These are phyloP conservation scores for Hypomontagnella submonticulosa DNA, from an alignment of 495 filamentous ascomycete genomes.

Conservation along the genomic window DNA sequence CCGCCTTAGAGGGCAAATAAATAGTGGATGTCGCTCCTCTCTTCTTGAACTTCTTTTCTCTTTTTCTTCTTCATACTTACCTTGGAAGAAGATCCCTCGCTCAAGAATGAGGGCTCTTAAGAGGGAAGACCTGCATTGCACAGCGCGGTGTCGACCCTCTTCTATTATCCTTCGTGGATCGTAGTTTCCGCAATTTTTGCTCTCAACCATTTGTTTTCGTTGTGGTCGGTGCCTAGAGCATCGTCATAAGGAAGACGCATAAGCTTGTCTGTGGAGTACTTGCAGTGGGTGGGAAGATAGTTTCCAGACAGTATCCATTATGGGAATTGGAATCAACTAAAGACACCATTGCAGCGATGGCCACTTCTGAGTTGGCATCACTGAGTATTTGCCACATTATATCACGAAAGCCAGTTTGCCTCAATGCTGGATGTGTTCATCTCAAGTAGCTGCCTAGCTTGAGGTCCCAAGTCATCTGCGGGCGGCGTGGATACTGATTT, in stretches of 20 bases:
- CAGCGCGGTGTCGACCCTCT: constrained; percentile 74
- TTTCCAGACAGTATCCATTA: too few species aligned
- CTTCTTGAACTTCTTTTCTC: constrained; percentile 1
- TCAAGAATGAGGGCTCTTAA: constrained; percentile 71
- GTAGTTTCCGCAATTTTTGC: constrained; percentile 57
- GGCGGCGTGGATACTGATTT: too few species aligned
- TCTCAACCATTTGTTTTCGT: constrained; percentile 27
- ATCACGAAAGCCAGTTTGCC: too few species aligned
- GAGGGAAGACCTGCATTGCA: constrained; percentile 80
- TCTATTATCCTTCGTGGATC: constrained; percentile 77
- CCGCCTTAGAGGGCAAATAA: constrained; percentile 4
- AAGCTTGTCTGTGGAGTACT: too few species aligned
- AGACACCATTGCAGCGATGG: too few species aligned
- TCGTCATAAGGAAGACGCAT: constrained; percentile 25
- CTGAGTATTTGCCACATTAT: too few species aligned
- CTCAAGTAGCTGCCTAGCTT: too few species aligned
- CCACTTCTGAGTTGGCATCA: too few species aligned
- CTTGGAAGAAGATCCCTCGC: constrained; percentile 71
- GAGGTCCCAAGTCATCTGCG: too few species aligned
- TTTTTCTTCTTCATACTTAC: constrained; percentile 77
- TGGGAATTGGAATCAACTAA: too few species aligned
- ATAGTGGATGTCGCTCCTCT: not conserved
- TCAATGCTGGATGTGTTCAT: too few species aligned
- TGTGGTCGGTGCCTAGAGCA: constrained; percentile 27
- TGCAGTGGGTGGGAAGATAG: too few species aligned